Conservation (phyloP, 1,284 basidiomycete genomes). For the Fomitopsis pinicola region DNA sequence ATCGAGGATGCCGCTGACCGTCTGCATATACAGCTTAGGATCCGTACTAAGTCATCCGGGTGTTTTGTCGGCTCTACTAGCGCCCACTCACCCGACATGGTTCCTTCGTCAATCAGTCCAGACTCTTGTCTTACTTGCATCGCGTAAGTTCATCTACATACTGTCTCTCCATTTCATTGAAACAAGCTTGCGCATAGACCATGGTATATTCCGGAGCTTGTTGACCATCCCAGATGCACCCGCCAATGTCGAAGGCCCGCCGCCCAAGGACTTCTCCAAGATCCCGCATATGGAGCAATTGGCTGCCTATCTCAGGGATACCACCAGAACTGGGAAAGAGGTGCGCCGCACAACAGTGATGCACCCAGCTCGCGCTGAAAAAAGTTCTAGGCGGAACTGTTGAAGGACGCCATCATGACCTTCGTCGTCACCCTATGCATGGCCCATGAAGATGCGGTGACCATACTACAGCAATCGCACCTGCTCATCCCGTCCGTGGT, state of each 20-base stretch:
- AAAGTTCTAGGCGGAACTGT: slow-evolving; percentile 31
- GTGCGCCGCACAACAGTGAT: slow-evolving; percentile 27
- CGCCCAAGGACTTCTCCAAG: slow-evolving; percentile 25
- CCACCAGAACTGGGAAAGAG: slow-evolving; percentile 34
- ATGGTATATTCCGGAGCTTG: slow-evolving; percentile 41
- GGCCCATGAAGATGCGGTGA: slow-evolving; percentile 45
- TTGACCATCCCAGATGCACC: slow-evolving; percentile 27
- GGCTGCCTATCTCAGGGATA: slow-evolving; percentile 48
- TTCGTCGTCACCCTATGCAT: slow-evolving; percentile 55
- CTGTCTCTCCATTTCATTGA: no score
- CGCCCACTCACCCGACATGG: slow-evolving; percentile 44
- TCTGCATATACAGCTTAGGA: slow-evolving; percentile 32
- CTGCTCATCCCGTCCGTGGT: slow-evolving; percentile 60
- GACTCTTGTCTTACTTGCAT: slow-evolving; percentile 50
- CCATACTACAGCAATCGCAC: slow-evolving; percentile 46
- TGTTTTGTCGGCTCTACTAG: slow-evolving; percentile 45
- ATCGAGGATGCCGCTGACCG: background rate
- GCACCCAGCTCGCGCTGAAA: background rate
- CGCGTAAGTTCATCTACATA: slow-evolving; percentile 37
- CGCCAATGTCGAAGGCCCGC: slow-evolving; percentile 3
- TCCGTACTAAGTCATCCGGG: slow-evolving; percentile 34
- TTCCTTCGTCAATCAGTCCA: slow-evolving; percentile 43
- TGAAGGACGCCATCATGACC: slow-evolving; percentile 47
- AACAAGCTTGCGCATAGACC: background rate
- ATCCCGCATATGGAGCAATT: slow-evolving; percentile 50